Base-by-base conservation (phyloP, 2,329 filamentous ascomycete species). In the Geosmithia morbida region DNA sequence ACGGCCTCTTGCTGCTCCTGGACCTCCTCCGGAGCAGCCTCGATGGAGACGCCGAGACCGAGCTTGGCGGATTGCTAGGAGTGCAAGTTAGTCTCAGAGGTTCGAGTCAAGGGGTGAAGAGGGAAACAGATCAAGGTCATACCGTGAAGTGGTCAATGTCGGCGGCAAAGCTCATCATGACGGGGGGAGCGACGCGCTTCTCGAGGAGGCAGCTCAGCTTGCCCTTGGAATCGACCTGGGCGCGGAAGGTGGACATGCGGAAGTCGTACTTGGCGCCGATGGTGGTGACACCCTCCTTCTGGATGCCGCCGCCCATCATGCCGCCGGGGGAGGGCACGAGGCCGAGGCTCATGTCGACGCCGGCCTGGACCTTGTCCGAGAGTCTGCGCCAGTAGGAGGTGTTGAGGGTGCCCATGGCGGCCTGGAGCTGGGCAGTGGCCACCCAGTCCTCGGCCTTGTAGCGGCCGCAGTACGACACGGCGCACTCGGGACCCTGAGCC, bases 201-300 rank as follows among this genome's bases (percentile, higher is more conserved):
- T 98, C 92, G 56, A 97, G 71, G 59, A 96, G 70, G 62, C 87
- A 92, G 67, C 85, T 87, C 51, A 98, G 75, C 72, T 94, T 95
- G 64, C 92, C 92, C 63, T 87, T 82, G 59, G 88, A 94, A 69
- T 98, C 92, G 57, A 97, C 77, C 70, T 98, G 92, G 43, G 90
- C 92, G 54, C 90, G 82, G 81, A 96, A 95, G 46, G 87, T 92
- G 48, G 87, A 92, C 70, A 88, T 86, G 61, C 87, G 80, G 79
- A 98, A 98, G 65, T 96, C 90, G 69, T 98, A 98, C 70, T 98
- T 98, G 63, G 88, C 87, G 59, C 90, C 92, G 58, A 97, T 77
- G 48, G 89, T 87, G 47, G 94, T 89, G 51, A 87, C 77, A 48
- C 92, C 92, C 66, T 98, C 89, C 66, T 88, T 90, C 64, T 82